Evolutionary conservation across 139 green algal genomes (phyloP), one percentile per base, ranked within the genome.

Genomic region (Raphidocelis subcapitata): DNA sequence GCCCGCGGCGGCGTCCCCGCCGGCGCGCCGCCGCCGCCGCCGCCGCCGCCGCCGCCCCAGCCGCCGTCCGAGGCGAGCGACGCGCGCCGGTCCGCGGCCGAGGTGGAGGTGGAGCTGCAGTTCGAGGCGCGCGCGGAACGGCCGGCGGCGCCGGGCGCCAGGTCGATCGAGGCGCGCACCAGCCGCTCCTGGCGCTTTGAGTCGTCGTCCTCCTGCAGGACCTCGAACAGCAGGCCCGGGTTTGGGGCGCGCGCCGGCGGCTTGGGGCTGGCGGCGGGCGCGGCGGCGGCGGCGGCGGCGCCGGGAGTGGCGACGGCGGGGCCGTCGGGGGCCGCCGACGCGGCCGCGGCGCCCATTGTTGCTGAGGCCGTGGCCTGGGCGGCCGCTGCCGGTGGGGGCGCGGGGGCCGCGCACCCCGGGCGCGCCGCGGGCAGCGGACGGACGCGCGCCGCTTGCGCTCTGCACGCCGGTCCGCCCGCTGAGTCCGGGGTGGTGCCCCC

Each of bases 181-280:
- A 77, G 61, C 46, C 71, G 62, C 15, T 77, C 60, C 32, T 77
- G 18, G 4, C 71, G 47, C 33, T 56, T 77, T 2, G 26, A 20
- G 26, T 77, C 71, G 18, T 77, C 71, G 12, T 77, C 71, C 26
- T 71, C 61, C 15, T 62, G 26, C 55, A 36, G n/a, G 26, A 62
- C n/a, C 8, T 31, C 55, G 15, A 62, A 62, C 5, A 62, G 55
- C 28, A 31, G 28, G 5, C 10, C 55, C n/a, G 55, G 28, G 55
- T 62, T 62, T 14, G 28, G n/a, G 5, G n/a, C 55, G 28, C 55
- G 28, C 55, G 15, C 12, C 10, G 28, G 28, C 28, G 10, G 5
- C 14, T 10, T 15, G 10, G 55, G 55, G 55, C 26, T 62, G 55
- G 41, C 41, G 8, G 8, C 41, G 8, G 41, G 41, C 12, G 12